Percentiles rank a stretch among this genome's conserved stretches.
Evolutionary conservation across 306 rosid genomes (phyloP).

Genomic region (Cucumis melo): DNA sequence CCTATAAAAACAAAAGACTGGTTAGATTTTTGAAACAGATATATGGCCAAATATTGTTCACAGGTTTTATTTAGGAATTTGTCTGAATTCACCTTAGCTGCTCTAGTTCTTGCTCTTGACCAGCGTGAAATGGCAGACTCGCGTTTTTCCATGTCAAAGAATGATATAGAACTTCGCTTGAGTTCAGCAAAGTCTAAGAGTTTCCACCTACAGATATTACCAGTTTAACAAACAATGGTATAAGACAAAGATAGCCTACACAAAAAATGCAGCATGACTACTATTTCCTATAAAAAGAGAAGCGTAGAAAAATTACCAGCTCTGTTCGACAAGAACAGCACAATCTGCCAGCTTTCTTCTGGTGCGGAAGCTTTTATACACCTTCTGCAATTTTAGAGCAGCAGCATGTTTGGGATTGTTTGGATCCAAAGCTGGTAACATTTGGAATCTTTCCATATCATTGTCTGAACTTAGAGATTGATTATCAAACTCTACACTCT

Average conservation of each 20-base stretch:
- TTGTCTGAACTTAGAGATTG: constrained; percentile 22
- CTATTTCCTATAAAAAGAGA: not conserved
- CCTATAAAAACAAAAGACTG: constrained; percentile 38
- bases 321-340: constrained; percentile 95
- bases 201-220: constrained; percentile 64
- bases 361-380: constrained; percentile 94
- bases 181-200: constrained; percentile 93
- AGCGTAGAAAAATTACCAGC: constrained; percentile 48
- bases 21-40: not conserved
- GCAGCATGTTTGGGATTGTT: constrained; percentile 66
- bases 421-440: constrained; percentile 38
- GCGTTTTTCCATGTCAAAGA: constrained; percentile 87
- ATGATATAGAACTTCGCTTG: constrained; percentile 84
- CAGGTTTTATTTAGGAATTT: not conserved
- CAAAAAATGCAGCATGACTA: constrained; percentile 10
- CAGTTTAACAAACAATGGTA: constrained; percentile 4
- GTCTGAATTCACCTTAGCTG: constrained; percentile 59
- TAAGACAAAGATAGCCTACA: not conserved
- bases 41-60: not conserved
- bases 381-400: constrained; percentile 88
- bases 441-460: constrained; percentile 19
- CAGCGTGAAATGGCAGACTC: constrained; percentile 95
- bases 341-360: constrained; percentile 97
- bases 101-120: constrained; percentile 98
- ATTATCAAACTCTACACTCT: constrained; percentile 29